A percentile compares a stretch with the other conserved stretches of the same genome.
Conservation (phyloP, 2,329 filamentous ascomycete species). For the Parastagonospora nodorum region DNA sequence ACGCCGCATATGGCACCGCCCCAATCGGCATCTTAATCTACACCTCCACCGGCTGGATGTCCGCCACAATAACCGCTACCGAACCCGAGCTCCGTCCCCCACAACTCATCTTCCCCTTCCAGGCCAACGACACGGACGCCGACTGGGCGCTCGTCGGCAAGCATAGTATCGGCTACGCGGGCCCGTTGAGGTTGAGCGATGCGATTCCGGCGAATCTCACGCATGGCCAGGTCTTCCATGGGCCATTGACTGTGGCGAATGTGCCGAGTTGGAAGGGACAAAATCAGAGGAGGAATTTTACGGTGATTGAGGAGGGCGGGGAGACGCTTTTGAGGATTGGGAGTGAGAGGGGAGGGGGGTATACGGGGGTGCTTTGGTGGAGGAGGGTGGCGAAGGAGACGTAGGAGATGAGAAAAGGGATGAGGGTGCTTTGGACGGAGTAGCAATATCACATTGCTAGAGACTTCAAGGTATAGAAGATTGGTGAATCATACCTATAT, state of each 20-base stretch:
- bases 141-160: conserved; percentile 38
- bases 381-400: conserved; percentile 12
- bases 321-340: conserved; percentile 27
- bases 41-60: conserved; percentile 30
- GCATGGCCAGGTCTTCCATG: conserved; percentile 32
- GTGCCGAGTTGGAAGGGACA: conserved; percentile 30
- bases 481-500: too few species aligned
- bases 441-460: neutral
- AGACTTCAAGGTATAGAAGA: too few species aligned
- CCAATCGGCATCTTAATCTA: conserved; percentile 37
- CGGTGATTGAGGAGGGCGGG: conserved; percentile 20
- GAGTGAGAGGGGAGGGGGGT: conserved; percentile 28
- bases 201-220: conserved; percentile 20
- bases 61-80: conserved; percentile 33
- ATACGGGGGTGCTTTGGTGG: conserved; percentile 31
- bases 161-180: conserved; percentile 35
- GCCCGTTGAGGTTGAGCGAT: conserved; percentile 22
- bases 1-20: conserved; percentile 23
- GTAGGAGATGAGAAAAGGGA: neutral
- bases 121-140: conserved; percentile 22
- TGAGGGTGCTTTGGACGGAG: neutral
- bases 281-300: conserved; percentile 29
- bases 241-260: conserved; percentile 31
- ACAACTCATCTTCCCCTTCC: conserved; percentile 29
- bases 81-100: conserved; percentile 22